A percentile compares a stretch with the other conserved stretches of the same genome.
Evolutionary conservation across 2,329 filamentous ascomycete genomes (phyloP).

Genomic region (Sclerotinia glacialis): DNA sequence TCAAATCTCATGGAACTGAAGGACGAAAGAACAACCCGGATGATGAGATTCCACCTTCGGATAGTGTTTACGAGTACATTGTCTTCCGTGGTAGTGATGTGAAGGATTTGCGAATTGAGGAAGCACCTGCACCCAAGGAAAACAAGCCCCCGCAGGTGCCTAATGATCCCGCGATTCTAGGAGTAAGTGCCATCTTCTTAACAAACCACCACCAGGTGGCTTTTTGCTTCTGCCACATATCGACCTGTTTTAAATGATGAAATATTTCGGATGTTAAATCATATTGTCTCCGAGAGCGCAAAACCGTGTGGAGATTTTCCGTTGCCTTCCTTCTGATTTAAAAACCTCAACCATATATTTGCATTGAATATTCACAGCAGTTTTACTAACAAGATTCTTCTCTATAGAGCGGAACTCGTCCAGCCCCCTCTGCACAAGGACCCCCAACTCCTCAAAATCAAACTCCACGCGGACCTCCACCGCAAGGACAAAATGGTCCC

Average conservation of each 20-base stretch:
- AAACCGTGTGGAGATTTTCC: constrained; percentile 90
- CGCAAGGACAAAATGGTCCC: constrained; percentile 27
- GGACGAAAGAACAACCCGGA: constrained; percentile 74
- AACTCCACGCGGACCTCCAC: constrained; percentile 23
- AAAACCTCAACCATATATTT: not conserved
- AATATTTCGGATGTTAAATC: constrained; percentile 96
- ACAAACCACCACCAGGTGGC: constrained; percentile 21
- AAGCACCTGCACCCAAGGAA: constrained; percentile 71
- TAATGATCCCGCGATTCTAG: constrained; percentile 93
- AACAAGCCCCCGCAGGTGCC: constrained; percentile 75
- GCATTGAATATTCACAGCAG: constrained; percentile 28
- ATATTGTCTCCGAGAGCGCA: constrained; percentile 89
- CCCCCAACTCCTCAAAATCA: constrained; percentile 28
- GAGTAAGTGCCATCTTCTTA: constrained; percentile 64
- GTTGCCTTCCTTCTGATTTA: constrained; percentile 99
- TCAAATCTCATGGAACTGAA: constrained; percentile 91
- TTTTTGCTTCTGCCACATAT: not conserved
- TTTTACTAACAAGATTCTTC: constrained; percentile 30
- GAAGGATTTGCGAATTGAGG: constrained; percentile 93
- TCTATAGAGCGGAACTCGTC: constrained; percentile 47
- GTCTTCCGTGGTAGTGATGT: constrained; percentile 98
- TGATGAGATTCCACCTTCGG: constrained; percentile 79
- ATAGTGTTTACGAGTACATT: constrained; percentile 96
- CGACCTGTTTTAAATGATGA: constrained; percentile 66
- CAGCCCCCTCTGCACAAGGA: constrained; percentile 25